Base-by-base conservation (phyloP, 108 stramenopile genomes). In the Fragilaria radians region DNA sequence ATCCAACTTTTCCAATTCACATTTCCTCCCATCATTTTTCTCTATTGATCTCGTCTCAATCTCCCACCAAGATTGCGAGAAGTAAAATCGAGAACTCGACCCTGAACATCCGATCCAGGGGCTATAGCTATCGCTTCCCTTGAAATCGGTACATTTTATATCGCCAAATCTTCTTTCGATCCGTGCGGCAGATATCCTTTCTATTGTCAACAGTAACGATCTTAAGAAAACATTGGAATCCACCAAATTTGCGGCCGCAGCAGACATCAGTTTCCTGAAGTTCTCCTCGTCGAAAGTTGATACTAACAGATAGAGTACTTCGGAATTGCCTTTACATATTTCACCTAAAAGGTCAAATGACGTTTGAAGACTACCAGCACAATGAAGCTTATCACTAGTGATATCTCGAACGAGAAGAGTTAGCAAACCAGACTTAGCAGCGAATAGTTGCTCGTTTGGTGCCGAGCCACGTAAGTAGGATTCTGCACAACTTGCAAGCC, bases 211-310 rank as follows among this genome's bases (percentile, higher is more conserved):
- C 1, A 87, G 45, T 24, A 93, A 46, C 30, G 86, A 77, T 19
- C 90, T 83, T 46, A 95, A 65, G 72, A 95, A 95, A 19, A 95
- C 94, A 61, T 95, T 95, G 42, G 83, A 85, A 70, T 95, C 94
- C 26, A 95, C 81, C 18, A 95, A 68, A 61, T 93, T 85, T 30
- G 82, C 68, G 31, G 82, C 70, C 30, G 79, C 78, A 32, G 84
- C 78, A 46, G 65, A 62, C 79, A 91, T 83, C 14, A 86, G 55
- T 36, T 72, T 70, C 27, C 72, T 61, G 50, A 91, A 81, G 1
- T 54, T 65, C 46, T 83, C 85, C 51, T 82, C 80, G 54, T 77
- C 72, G 1, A 91, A 54, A 24, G 56, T 33, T 21, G 34, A 33
- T 5, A 81, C 68, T 28, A 91, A 46, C 9, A 78, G 54, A 18